phyloP scores from a whole-genome alignment of 2,329 filamentous ascomycete species.

The Fragosphaeria purpurea region DNA sequence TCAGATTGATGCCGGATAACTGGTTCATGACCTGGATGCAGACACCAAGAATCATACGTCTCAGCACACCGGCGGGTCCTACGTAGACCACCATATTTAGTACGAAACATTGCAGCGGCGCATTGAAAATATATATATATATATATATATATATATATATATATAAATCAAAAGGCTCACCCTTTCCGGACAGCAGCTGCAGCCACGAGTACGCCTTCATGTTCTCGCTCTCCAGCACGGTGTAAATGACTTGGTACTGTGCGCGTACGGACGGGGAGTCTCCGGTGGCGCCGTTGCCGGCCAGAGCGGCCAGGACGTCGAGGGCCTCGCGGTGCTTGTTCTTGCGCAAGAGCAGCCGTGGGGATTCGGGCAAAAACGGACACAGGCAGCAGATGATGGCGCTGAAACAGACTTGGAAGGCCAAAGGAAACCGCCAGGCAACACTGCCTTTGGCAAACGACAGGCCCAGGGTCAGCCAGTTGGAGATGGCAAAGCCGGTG shows the following conservation, averaged over 20 bases:
- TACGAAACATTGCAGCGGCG: no score
- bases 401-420: conserved; percentile 32
- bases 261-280: conserved; percentile 4
- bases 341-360: conserved; percentile 29
- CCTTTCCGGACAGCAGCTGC: no score
- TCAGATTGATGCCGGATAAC: conserved; percentile 27
- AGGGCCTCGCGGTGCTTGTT: conserved; percentile 25
- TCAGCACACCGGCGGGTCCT: no score
- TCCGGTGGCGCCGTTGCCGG: conserved; percentile 17
- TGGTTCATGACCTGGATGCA: conserved; percentile 24
- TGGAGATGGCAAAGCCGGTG: conserved; percentile 30
- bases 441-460: conserved; percentile 13
- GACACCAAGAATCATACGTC: conserved; percentile 39
- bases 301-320: conserved; percentile 24
- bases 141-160: no score
- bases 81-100: no score
- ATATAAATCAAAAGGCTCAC: no score
- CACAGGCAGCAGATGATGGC: conserved; percentile 34
- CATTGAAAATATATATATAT: no score
- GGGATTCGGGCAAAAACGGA: conserved; percentile 30
- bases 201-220: no score
- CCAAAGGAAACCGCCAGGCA: conserved; percentile 14
- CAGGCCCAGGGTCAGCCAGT: conserved; percentile 15
- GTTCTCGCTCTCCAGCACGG: no score
- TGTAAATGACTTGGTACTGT: no score